Evolutionary conservation across 2,329 filamentous ascomycete species (phyloP).

Genomic region (Fusarium sp.): DNA sequence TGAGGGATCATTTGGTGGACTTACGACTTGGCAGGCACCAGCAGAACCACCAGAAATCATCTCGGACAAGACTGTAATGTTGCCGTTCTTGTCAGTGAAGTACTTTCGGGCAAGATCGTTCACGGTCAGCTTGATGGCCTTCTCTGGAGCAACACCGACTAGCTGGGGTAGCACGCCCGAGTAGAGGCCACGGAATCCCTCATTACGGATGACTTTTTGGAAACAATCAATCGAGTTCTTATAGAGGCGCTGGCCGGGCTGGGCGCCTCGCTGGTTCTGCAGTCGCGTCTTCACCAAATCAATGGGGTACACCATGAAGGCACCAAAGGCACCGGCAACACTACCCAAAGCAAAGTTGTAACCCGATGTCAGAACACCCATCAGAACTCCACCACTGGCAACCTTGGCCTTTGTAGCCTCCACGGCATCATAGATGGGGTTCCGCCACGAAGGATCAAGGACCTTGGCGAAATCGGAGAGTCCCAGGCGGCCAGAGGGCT

Average conservation of each 20-base stretch:
- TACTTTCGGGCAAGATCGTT: constrained; percentile 88
- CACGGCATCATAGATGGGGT: constrained; percentile 61
- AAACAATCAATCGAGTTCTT: constrained; percentile 98
- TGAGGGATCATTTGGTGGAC: constrained; percentile 48
- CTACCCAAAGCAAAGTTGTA: constrained; percentile 93
- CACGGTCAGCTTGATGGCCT: constrained; percentile 98
- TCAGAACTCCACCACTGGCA: constrained; percentile 56
- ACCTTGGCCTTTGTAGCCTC: constrained; percentile 53
- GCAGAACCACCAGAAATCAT: constrained; percentile 87
- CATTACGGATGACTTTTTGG: constrained; percentile 89
- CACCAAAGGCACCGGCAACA: constrained; percentile 93
- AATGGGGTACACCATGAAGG: constrained; percentile 99
- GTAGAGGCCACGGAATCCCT: constrained; percentile 89
- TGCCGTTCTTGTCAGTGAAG: constrained; percentile 78
- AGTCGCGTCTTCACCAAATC: constrained; percentile 98
- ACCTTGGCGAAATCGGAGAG: constrained; percentile 92
- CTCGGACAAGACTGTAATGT: constrained; percentile 76
- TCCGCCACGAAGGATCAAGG: constrained; percentile 90
- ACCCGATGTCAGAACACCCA: constrained; percentile 70
- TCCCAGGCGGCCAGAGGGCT: constrained; percentile 84
- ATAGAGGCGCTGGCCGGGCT: constrained; percentile 87
- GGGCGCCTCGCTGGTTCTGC: constrained; percentile 90
- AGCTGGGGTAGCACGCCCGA: constrained; percentile 94
- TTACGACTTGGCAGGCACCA: constrained; percentile 94
- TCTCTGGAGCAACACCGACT: constrained; percentile 97